Evolutionary conservation across 2,329 filamentous ascomycete species (phyloP).

Genomic region (Fusarium robinianum): DNA sequence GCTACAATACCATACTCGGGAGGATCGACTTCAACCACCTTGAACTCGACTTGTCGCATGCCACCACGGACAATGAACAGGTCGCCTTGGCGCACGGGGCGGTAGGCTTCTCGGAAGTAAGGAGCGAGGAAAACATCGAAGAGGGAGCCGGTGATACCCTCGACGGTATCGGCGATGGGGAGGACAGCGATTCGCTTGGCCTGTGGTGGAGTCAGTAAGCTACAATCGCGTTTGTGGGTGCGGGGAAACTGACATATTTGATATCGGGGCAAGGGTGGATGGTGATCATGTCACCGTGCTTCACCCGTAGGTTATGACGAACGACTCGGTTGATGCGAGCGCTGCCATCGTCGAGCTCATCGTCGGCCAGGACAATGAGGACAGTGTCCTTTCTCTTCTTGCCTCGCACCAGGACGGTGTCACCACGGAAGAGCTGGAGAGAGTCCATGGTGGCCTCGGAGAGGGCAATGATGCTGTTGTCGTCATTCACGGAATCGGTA

Average conservation of each 20-base stretch:
- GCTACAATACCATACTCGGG: slow-evolving; percentile 99
- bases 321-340: slow-evolving; percentile 98
- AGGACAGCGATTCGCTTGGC: slow-evolving; percentile 99
- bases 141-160: slow-evolving; percentile 94
- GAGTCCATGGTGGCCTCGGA: slow-evolving; percentile 99
- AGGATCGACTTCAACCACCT: slow-evolving; percentile 97
- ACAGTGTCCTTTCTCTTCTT: slow-evolving; percentile 99
- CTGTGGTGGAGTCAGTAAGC: slow-evolving; percentile 51
- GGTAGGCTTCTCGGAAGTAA: slow-evolving; percentile 99
- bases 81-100: slow-evolving; percentile 95
- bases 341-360: slow-evolving; percentile 96
- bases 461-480: slow-evolving; percentile 98
- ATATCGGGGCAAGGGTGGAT: slow-evolving; percentile 98
- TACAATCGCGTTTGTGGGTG: neutral
- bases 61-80: slow-evolving; percentile 96
- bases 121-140: slow-evolving; percentile 99
- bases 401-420: slow-evolving; percentile 96
- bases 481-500: slow-evolving; percentile 97
- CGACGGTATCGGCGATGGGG: slow-evolving; percentile 96
- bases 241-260: slow-evolving; percentile 84
- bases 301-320: slow-evolving; percentile 96
- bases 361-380: slow-evolving; percentile 94
- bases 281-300: slow-evolving; percentile 97
- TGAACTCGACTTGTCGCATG: slow-evolving; percentile 99
- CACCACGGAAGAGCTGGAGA: slow-evolving; percentile 96